Evolutionary conservation across 2,329 filamentous ascomycete species (phyloP), one percentile per base, ranked within the genome.

Genomic region (Fusarium pilosicola): DNA sequence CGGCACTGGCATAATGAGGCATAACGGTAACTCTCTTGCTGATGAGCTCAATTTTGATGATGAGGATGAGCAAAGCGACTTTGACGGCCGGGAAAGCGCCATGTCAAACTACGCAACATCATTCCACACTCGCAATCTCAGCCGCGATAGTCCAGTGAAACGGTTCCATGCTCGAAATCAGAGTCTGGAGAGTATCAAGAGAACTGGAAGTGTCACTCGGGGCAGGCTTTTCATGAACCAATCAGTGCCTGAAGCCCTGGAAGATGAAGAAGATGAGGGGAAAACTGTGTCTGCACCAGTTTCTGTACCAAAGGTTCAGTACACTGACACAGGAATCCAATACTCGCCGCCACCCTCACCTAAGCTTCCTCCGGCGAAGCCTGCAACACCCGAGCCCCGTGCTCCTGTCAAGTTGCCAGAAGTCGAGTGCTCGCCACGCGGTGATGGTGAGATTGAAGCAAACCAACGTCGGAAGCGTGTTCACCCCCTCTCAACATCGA

Each of bases 1-100:
- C 71, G 86, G 88, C n/a, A 82, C 84, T 13, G 88, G 87, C 8
- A 81, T 85, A 15, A 83, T 85, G 26, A 92, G 91, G 78, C 79
- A 84, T 8, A 91, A 90, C 76, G 93, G 92, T 4, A 83, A 94
- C 67, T 97, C 93, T 71, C 86, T 99, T 45, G 96, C 96, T 2
- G 95, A 98, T 76, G 96, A 99, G 83, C 88, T 99, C 62, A 92
- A 94, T 70, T 93, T 97, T 70, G 94, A 95, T 65, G 93, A 93
- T 69, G 93, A 96, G 63, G 94, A 95, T 38, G 88, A 90, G 62
- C 85, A 93, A 71, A 92, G 93, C 41, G 91, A 95, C 71, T 88
- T 92, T 49, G 92, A 94, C 56, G 91, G 91, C 4, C 89, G 91
- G 42, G 88, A 91, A 63, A 92, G 89, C 70, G 85, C 86, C 22